Evolutionary conservation across 306 rosid species (phyloP).

Genomic region (Dryas octopetala): DNA sequence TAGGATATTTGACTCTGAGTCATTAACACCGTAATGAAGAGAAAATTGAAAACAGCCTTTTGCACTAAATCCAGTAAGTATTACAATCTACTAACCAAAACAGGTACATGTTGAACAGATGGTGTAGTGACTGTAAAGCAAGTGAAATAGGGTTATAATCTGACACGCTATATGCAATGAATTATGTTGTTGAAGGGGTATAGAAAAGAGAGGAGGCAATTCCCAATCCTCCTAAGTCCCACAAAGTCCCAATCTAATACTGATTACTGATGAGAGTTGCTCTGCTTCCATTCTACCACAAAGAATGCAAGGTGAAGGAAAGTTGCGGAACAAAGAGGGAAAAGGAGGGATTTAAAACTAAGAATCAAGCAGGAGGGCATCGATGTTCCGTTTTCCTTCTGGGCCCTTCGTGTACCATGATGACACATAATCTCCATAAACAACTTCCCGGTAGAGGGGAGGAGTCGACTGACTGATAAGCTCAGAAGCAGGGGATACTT

Average conservation of each 20-base stretch:
- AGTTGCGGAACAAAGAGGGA: neutral
- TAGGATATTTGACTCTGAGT: too few species aligned
- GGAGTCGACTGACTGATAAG: conserved; percentile 53
- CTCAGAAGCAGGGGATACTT: conserved; percentile 63
- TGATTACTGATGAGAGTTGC: too few species aligned
- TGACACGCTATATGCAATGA: neutral
- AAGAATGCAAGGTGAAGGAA: neutral
- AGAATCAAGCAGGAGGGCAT: conserved; percentile 46
- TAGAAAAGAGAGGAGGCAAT: neutral
- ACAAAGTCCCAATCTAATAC: too few species aligned
- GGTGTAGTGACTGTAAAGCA: neutral
- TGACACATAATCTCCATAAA: conserved; percentile 67
- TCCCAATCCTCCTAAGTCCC: neutral
- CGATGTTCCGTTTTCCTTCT: conserved; percentile 73
- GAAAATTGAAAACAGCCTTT: neutral
- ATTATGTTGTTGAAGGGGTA: neutral
- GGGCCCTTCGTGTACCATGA: conserved; percentile 93
- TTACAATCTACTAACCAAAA: too few species aligned
- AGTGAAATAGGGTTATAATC: neutral
- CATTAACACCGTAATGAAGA: too few species aligned
- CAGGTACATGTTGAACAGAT: neutral
- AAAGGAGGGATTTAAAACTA: neutral
- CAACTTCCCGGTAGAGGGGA: conserved; percentile 55
- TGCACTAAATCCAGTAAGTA: neutral
- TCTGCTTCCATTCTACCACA: neutral